Evolutionary conservation across 2,329 filamentous ascomycete species (phyloP).

Genomic region (Nakataea oryzae): DNA sequence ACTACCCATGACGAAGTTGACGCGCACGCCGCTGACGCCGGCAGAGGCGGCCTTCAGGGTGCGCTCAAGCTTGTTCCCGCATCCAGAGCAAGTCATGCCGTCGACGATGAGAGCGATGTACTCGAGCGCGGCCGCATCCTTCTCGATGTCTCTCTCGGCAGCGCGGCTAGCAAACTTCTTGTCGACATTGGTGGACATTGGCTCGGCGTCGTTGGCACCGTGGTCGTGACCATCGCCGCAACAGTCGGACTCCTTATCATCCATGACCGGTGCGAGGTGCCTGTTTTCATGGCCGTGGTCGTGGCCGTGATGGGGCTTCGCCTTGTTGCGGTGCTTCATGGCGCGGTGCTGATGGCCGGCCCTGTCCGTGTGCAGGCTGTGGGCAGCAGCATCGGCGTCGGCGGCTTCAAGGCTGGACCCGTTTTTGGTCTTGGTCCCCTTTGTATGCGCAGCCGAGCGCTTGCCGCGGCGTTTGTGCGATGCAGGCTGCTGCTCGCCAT

Average conservation of each 20-base stretch:
- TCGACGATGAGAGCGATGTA: conserved; percentile 16
- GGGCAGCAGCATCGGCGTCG: neutral
- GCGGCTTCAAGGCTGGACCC: neutral
- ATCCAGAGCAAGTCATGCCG: conserved; percentile 26
- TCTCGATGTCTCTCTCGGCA: conserved; percentile 14
- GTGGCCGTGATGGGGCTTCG: neutral
- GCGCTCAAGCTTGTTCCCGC: conserved; percentile 21
- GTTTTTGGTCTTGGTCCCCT: neutral
- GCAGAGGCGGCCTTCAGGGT: conserved; percentile 13
- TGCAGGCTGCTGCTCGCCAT: neutral
- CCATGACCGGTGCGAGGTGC: neutral
- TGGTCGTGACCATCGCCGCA: neutral
- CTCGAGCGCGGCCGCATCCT: conserved; percentile 12
- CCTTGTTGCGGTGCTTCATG: conserved; percentile 2
- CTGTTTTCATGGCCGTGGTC: neutral
- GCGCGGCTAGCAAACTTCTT: neutral
- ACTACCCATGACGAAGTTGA: conserved; percentile 27
- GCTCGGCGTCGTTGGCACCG: neutral
- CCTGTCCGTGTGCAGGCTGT: neutral
- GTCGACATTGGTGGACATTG: no score
- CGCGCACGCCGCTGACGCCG: conserved; percentile 19
- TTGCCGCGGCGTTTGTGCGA: neutral
- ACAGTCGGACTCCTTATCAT: conserved; percentile 1
- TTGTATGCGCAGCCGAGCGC: neutral
- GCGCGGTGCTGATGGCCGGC: neutral